Conservation (phyloP, 495 filamentous ascomycete species). For the Tuber borchii region DNA sequence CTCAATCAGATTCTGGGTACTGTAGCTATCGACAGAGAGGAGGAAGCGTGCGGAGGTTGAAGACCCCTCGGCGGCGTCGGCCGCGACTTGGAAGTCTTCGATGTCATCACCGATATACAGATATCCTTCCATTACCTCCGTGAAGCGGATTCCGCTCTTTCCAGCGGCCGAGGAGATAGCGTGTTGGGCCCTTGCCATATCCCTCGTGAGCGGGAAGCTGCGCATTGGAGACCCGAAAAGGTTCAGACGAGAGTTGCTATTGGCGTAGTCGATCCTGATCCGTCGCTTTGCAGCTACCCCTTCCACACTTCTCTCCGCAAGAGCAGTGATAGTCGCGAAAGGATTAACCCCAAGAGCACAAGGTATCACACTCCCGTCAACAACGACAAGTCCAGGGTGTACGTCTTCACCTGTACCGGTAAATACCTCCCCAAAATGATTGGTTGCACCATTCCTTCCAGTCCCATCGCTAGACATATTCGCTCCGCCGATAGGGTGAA, state of each 20-base stretch:
- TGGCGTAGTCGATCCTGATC: conserved; percentile 48
- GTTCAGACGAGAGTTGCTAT: conserved; percentile 47
- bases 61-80: conserved; percentile 49
- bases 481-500: conserved; percentile 64
- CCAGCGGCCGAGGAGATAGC: conserved; percentile 47
- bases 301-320: conserved; percentile 58
- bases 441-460: conserved; percentile 55
- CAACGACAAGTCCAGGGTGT: conserved; percentile 55
- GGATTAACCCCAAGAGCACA: conserved; percentile 62
- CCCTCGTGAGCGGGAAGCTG: conserved; percentile 14
- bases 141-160: conserved; percentile 52
- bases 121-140: conserved; percentile 59
- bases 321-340: conserved; percentile 62
- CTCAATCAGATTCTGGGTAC: conserved; percentile 43
- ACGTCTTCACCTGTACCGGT: conserved; percentile 49
- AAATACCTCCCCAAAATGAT: conserved; percentile 58
- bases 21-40: conserved; percentile 54
- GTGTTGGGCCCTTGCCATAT: conserved; percentile 41
- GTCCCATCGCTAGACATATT: conserved; percentile 57
- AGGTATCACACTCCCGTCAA: conserved; percentile 59
- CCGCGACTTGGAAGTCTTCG: conserved; percentile 53
- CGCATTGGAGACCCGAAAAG: conserved; percentile 36
- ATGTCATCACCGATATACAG: conserved; percentile 52
- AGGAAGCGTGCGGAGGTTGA: conserved; percentile 56
- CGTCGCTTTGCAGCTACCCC: conserved; percentile 45